Conservation (phyloP, 352 stramenopile species). For the Phytophthora palmivora region DNA sequence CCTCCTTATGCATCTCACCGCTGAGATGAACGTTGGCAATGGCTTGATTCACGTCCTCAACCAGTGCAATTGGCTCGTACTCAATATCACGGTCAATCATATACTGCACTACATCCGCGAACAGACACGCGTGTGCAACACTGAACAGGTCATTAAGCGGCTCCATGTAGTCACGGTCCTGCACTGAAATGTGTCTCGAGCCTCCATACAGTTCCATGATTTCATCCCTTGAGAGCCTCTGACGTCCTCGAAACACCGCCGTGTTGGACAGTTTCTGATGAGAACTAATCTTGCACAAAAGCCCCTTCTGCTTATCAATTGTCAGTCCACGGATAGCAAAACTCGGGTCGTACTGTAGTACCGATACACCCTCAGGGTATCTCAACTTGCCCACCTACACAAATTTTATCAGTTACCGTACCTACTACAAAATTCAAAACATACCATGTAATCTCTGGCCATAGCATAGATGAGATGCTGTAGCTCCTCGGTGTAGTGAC, state of each 20-base stretch:
- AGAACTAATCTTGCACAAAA: constrained; percentile 95
- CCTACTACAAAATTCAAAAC: neutral
- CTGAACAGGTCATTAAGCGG: constrained; percentile 95
- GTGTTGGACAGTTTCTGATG: constrained; percentile 91
- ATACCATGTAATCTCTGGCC: constrained; percentile 88
- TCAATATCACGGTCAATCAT: constrained; percentile 91
- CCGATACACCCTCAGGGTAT: constrained; percentile 88
- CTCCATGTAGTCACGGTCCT: constrained; percentile 89
- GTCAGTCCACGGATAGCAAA: constrained; percentile 94
- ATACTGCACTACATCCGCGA: constrained; percentile 94
- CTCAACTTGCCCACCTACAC: constrained; percentile 67
- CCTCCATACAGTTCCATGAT: constrained; percentile 91
- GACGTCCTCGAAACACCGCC: constrained; percentile 84
- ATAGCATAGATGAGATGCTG: constrained; percentile 94
- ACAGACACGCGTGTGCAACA: constrained; percentile 94
- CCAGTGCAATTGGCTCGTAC: constrained; percentile 88
- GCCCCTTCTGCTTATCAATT: constrained; percentile 93
- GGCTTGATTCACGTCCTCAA: constrained; percentile 90
- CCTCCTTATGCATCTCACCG: constrained; percentile 92
- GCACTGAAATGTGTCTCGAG: constrained; percentile 86
- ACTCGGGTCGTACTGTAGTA: constrained; percentile 82
- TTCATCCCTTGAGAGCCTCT: constrained; percentile 81
- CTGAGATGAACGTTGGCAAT: constrained; percentile 92
- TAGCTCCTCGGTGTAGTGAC: constrained; percentile 92
- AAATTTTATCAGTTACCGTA: neutral